A percentile compares a stretch with the other conserved stretches of the same genome.
These are phyloP conservation scores for Udeniomyces megalosporus DNA, from an alignment of 768 basidiomycete species.

Conservation along the genomic window DNA sequence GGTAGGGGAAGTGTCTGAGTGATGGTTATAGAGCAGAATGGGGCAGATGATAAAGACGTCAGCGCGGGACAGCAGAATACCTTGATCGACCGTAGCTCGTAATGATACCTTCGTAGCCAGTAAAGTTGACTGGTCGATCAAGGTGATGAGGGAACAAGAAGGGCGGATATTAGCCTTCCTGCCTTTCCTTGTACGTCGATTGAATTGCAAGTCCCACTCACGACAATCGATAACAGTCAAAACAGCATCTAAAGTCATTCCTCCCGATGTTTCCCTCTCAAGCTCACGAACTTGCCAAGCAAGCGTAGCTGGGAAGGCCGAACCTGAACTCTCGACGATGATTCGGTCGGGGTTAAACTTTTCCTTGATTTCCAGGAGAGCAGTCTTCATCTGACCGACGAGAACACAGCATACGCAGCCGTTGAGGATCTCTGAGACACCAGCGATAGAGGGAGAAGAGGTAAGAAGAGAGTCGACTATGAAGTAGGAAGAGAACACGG, in stretches of 20 bases:
- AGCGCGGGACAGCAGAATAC: too few relatives aligned
- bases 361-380: conserved; percentile 75
- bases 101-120: conserved; percentile 31
- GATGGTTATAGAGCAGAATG: conserved; percentile 24
- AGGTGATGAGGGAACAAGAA: not conserved
- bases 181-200: too few relatives aligned
- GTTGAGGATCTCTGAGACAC: conserved; percentile 40
- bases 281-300: conserved; percentile 87
- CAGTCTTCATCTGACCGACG: conserved; percentile 85
- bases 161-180: too few relatives aligned
- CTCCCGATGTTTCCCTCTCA: conserved; percentile 56
- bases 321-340: conserved; percentile 89
- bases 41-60: not conserved
- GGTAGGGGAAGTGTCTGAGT: conserved; percentile 81
- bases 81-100: too few relatives aligned
- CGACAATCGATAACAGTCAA: conserved; percentile 52
- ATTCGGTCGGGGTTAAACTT: conserved; percentile 47
- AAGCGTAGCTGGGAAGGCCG: conserved; percentile 86
- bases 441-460: conserved; percentile 57
- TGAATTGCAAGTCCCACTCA: not conserved
- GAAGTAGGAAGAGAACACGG: not conserved
- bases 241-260: conserved; percentile 73
- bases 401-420: conserved; percentile 57
- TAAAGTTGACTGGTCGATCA: conserved; percentile 42
- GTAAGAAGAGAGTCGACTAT: conserved; percentile 78